These are phyloP conservation scores for Pulveroboletus frians DNA, from an alignment of 768 basidiomycete genomes.

Conservation along the genomic window DNA sequence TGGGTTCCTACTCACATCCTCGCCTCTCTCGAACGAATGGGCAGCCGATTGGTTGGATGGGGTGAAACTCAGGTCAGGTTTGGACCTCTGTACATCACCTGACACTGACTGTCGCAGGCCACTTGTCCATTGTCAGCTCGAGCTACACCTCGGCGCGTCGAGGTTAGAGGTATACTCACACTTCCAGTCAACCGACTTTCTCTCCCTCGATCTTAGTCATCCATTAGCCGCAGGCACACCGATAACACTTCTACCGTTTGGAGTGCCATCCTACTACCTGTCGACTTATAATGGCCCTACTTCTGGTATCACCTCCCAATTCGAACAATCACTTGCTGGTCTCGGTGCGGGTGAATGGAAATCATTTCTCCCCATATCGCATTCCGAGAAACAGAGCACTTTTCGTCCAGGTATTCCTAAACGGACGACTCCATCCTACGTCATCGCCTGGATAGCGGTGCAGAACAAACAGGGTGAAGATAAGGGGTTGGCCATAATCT, in stretches of 20 bases:
- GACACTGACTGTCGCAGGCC: slow-evolving; percentile 38
- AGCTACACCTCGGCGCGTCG: slow-evolving; percentile 43
- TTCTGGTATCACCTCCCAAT: slow-evolving; percentile 55
- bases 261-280: slow-evolving; percentile 68
- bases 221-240: slow-evolving; percentile 58
- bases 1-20: slow-evolving; percentile 58
- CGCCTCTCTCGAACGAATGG: slow-evolving; percentile 50
- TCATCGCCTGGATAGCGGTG: slow-evolving; percentile 71
- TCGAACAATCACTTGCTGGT: slow-evolving; percentile 57
- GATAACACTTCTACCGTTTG: slow-evolving; percentile 64
- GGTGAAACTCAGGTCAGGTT: slow-evolving; percentile 41
- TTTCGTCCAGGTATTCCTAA: slow-evolving; percentile 17
- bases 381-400: slow-evolving; percentile 20
- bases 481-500: slow-evolving; percentile 70
- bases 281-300: slow-evolving; percentile 67
- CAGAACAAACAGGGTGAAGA: slow-evolving; percentile 78
- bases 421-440: slow-evolving; percentile 33
- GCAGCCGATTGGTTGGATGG: slow-evolving; percentile 58
- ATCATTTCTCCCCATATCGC: slow-evolving; percentile 1
- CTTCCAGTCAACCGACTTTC: slow-evolving; percentile 51
- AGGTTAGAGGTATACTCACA: slow-evolving; percentile 64
- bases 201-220: slow-evolving; percentile 40
- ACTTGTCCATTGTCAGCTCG: slow-evolving; percentile 55
- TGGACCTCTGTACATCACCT: not conserved
- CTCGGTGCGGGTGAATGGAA: slow-evolving; percentile 57